These are phyloP conservation scores for Biscogniauxia mediterranea DNA, from an alignment of 2,329 filamentous ascomycete species.

Conservation along the genomic window DNA sequence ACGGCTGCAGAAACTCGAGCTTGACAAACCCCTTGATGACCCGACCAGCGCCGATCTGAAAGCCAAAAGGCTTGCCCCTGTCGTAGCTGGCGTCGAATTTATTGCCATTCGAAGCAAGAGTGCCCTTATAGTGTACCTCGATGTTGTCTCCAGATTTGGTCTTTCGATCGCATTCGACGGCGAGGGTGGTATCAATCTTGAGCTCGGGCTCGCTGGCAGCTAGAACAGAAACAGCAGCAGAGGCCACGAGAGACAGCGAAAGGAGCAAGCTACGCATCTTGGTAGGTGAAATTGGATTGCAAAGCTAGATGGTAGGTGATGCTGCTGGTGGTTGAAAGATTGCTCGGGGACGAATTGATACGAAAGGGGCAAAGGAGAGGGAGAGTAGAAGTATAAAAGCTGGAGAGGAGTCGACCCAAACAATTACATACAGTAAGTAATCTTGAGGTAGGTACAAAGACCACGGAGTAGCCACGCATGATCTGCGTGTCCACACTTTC, in stretches of 20 bases:
- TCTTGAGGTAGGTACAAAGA: neutral
- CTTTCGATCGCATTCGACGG: conserved; percentile 78
- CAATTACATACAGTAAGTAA: too few relatives aligned
- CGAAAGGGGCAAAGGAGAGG: neutral
- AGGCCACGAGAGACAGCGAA: conserved; percentile 50
- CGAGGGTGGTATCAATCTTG: conserved; percentile 72
- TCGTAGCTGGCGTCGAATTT: conserved; percentile 88
- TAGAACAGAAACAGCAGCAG: conserved; percentile 49
- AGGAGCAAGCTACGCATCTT: conserved; percentile 51
- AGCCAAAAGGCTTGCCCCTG: conserved; percentile 71
- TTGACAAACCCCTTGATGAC: conserved; percentile 80
- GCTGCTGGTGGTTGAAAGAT: neutral
- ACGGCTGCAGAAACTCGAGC: neutral
- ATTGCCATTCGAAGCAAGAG: conserved; percentile 67
- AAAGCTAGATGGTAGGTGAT: neutral
- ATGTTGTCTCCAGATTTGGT: conserved; percentile 74
- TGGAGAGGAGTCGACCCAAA: neutral
- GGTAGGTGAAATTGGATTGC: conserved; percentile 3
- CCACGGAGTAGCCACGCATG: too few relatives aligned
- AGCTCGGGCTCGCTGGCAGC: conserved; percentile 59
- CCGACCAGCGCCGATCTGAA: conserved; percentile 74
- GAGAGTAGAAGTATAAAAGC: neutral
- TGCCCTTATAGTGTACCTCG: conserved; percentile 85
- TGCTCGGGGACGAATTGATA: neutral
- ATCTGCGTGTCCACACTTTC: too few relatives aligned